Evolutionary conservation across 306 rosid species (phyloP).

Genomic region (Pterocarpus santalinus): DNA sequence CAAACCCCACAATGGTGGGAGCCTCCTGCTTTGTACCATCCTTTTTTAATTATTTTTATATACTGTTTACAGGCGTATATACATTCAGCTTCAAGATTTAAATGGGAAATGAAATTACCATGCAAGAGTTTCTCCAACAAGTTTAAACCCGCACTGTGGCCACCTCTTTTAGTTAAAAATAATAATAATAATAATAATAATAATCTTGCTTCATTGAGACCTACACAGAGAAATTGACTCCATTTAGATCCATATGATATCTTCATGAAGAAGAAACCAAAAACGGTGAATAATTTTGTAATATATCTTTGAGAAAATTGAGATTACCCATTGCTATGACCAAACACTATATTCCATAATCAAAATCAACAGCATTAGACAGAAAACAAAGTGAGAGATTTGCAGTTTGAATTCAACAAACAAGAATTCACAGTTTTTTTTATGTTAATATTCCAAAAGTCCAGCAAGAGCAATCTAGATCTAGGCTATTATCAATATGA

Average conservation of each 20-base stretch:
- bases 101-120: not conserved
- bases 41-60: not conserved
- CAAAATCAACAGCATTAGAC: not conserved
- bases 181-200: too few relatives aligned
- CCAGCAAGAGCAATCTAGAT: not conserved
- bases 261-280: not conserved
- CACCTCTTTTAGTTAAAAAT: not conserved
- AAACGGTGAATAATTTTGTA: not conserved
- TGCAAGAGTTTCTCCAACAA: not conserved
- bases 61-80: not conserved
- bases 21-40: not conserved
- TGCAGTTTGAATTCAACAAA: conserved; percentile 7
- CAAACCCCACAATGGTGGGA: not conserved
- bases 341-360: not conserved
- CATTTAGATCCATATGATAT: not conserved
- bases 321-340: not conserved
- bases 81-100: not conserved
- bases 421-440: not conserved
- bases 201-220: not conserved
- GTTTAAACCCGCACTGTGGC: not conserved
- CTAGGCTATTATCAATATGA: not conserved
- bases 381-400: not conserved
- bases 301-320: not conserved
- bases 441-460: not conserved
- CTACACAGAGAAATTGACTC: conserved; percentile 17